Conservation (phyloP, 73 alveolate species). For the Tetrahymena thermophila region DNA sequence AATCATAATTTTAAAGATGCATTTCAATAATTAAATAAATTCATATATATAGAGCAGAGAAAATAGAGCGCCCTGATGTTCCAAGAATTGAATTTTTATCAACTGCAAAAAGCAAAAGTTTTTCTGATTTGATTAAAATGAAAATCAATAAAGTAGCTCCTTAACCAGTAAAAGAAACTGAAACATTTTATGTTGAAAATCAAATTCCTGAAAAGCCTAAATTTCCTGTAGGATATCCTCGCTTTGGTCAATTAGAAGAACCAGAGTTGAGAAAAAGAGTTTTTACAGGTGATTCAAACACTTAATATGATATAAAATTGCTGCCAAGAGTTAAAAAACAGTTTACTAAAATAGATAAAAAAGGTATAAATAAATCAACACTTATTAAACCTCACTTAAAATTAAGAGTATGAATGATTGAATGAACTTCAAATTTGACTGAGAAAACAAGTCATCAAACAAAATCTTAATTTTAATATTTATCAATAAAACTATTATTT, state of each 20-base stretch:
- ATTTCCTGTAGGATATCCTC: not conserved
- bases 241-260: constrained; percentile 38
- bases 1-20: not conserved
- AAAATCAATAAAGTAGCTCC: constrained; percentile 11
- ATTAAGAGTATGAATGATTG: not conserved
- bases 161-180: constrained; percentile 22
- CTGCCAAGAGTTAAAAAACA: not conserved
- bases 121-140: constrained; percentile 13
- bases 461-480: not conserved
- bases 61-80: constrained; percentile 11
- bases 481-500: not conserved
- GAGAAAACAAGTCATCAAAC: not conserved
- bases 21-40: not conserved
- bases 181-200: constrained; percentile 3
- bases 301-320: not conserved
- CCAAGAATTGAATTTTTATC: constrained; percentile 24
- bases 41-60: not conserved
- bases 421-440: not conserved
- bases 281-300: constrained; percentile 36
- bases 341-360: not conserved
- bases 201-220: not conserved
- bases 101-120: constrained; percentile 17
- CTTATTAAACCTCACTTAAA: not conserved
- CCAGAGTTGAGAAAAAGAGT: constrained; percentile 28
- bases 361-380: not conserved